Evolutionary conservation across 148 eudicot genomes (phyloP).

Genomic region (Polygonum maritimum): DNA sequence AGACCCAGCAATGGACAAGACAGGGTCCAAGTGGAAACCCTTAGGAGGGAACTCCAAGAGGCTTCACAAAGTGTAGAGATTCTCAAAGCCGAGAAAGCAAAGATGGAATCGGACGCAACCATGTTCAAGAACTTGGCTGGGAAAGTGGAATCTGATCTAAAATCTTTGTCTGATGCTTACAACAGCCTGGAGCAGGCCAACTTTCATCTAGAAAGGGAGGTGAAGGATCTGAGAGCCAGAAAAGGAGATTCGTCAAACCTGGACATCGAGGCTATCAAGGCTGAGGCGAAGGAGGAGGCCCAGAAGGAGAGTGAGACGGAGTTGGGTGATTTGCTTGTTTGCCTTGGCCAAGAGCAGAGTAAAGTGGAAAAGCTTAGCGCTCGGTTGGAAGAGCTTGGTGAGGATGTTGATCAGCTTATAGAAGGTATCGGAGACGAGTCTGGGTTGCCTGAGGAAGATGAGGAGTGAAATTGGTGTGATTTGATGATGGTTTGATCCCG

Average conservation of each 20-base stretch:
- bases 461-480: slow-evolving; percentile 12
- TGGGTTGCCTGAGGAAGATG: slow-evolving; percentile 46
- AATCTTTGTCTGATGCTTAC: slow-evolving; percentile 88
- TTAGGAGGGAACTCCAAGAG: slow-evolving; percentile 72
- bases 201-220: slow-evolving; percentile 50
- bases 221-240: slow-evolving; percentile 44
- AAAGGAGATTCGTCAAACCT: slow-evolving; percentile 27
- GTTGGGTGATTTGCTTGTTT: slow-evolving; percentile 72
- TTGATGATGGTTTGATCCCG: background rate
- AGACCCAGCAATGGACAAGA: slow-evolving; percentile 48
- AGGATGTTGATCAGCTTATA: slow-evolving; percentile 71
- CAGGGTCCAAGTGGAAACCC: slow-evolving; percentile 55
- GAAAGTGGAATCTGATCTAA: slow-evolving; percentile 76
- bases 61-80: slow-evolving; percentile 48
- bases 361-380: slow-evolving; percentile 71
- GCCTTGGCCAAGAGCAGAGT: slow-evolving; percentile 96
- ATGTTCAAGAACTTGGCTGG: slow-evolving; percentile 40
- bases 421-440: slow-evolving; percentile 83
- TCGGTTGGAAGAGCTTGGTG: slow-evolving; percentile 70
- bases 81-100: slow-evolving; percentile 51
- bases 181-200: slow-evolving; percentile 83
- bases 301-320: slow-evolving; percentile 84
- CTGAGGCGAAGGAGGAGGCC: slow-evolving; percentile 75
- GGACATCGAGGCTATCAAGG: slow-evolving; percentile 61
- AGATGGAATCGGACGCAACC: slow-evolving; percentile 51